Evolutionary conservation across 768 basidiomycete genomes (phyloP), one percentile per base, ranked within the genome.

Genomic region (Termitomyces sp.): DNA sequence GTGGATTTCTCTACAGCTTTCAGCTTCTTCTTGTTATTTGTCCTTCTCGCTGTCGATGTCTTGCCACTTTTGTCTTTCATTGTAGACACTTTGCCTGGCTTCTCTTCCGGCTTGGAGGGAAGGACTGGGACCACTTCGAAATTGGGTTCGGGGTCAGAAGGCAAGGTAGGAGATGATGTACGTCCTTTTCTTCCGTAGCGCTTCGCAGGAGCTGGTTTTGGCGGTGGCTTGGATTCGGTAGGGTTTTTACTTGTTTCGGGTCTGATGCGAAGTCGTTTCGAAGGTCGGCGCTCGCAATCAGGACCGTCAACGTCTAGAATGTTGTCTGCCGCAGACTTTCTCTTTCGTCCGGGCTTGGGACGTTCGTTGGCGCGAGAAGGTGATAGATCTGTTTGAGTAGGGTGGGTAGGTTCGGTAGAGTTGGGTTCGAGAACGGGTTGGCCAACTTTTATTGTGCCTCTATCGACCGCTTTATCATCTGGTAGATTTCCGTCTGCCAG

Each of bases 171-270:
- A 28, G 74, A 71, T 6, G 73, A 67, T 24, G 61, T 60, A 35
- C 70, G 69, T 17, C 61, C 66, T 59, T 70, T 71, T 58, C 67
- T 71, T 2, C 64, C 64, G 55, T 67, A 69, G 56, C 66, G 72
- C 53, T 68, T 75, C 3, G 61, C 58, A 28, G 57, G 53, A 4
- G 54, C 63, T 46, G 56, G 37, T 24, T 35, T 51, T 53, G 28
- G 26, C 11, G 51, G n/a, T 22, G 52, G 12, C 21, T 55, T 57
- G 21, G 46, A 22, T 26, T 26, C 47, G 2, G 47, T 11, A 17
- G 24, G 9, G 5, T 52, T 45, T 21, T 44, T 47, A 14, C 8
- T n/a, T 17, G 17, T 12, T 42, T 21, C 41, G 14, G 51, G 21
- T 32, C 21, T 30, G 1, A 3, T 35, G 22, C 56, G 54, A 42